phyloP scores from a whole-genome alignment of 2,329 filamentous ascomycete species.

The Hymenoscyphus fraxineus region DNA sequence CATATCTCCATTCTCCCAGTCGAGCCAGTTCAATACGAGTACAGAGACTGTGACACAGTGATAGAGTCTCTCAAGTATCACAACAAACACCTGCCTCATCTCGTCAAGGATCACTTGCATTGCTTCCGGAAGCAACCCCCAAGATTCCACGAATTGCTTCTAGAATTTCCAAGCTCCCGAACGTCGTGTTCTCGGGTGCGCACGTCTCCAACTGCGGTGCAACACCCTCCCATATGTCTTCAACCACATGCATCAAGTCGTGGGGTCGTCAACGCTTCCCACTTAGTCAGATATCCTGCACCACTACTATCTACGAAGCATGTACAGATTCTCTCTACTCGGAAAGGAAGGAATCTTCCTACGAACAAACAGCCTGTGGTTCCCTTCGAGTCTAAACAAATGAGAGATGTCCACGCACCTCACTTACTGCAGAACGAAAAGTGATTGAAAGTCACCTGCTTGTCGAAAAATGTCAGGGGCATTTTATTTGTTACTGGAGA shows the following conservation, averaged over 20 bases:
- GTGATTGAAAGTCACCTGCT: not conserved
- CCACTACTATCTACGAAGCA: not conserved
- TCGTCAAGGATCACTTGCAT: not conserved
- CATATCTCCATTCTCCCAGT: too few relatives aligned
- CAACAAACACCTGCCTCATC: not conserved
- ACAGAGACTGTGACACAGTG: too few relatives aligned
- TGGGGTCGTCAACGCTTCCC: not conserved
- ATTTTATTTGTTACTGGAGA: not conserved
- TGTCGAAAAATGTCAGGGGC: not conserved
- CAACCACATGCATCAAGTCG: not conserved
- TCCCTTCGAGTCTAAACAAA: not conserved
- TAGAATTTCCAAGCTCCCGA: not conserved
- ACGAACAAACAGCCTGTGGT: not conserved
- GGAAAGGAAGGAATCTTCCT: not conserved
- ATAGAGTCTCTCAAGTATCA: not conserved
- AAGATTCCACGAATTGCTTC: not conserved
- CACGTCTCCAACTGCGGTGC: not conserved
- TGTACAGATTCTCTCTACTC: not conserved
- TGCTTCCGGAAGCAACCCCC: not conserved
- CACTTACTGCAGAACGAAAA: not conserved
- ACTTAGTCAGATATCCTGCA: not conserved
- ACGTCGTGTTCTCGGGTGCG: not conserved
- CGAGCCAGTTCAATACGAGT: too few relatives aligned
- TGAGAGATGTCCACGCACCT: not conserved
- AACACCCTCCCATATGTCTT: not conserved